Evolutionary conservation across 257 asterid genomes (phyloP), one percentile per base, ranked within the genome.

Genomic region (Plantago major): DNA sequence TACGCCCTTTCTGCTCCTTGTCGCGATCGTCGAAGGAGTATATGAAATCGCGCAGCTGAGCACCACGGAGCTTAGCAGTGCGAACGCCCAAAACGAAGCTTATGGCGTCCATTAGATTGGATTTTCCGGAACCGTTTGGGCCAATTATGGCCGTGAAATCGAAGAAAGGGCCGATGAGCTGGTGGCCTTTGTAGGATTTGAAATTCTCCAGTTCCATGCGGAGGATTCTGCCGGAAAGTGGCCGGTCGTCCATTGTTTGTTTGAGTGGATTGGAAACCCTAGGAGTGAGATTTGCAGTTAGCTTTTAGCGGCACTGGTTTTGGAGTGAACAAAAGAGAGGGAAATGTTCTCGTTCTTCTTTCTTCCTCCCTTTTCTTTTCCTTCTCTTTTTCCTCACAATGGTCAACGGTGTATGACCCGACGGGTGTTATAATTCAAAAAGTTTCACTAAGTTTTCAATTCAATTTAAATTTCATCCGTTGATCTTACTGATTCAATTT

Each of bases 1-100:
- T 79, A 3, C 96, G 87, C 7, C 96, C 99, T 67, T 56, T 87
- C 78, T 80, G 94, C 73, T 83, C 90, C 66, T 82, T 89, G 16
- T 93, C 99, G 1, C 85, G 78, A 79, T 93, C 99, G 55, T 93
- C 95, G 28, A 87, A 79, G 1, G 95, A 90, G 49, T 89, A 93
- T 51, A 93, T 85, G 54, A 93, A 84, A 79, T 93, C 97, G 46
- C 79, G 82, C 67, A 89, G 60, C 79, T 87, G 90, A 10, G 91
- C 82, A 12, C 99, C 99, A 33, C 99, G 96, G 46, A 93, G 97
- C 68, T 93, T 96, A 26, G 90, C 96, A 3, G 99, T 83, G 46
- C 99, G 97, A 28, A 93, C 97, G 33, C 99, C 99, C 13, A 93
- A 95, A 11, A 93, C 97, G 71, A 93, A 93, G 78, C 99, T 89